Percentiles rank a stretch among this genome's conserved stretches.
phyloP scores from a whole-genome alignment of 2,329 filamentous ascomycete species.

The Colletotrichum endophyticum region DNA sequence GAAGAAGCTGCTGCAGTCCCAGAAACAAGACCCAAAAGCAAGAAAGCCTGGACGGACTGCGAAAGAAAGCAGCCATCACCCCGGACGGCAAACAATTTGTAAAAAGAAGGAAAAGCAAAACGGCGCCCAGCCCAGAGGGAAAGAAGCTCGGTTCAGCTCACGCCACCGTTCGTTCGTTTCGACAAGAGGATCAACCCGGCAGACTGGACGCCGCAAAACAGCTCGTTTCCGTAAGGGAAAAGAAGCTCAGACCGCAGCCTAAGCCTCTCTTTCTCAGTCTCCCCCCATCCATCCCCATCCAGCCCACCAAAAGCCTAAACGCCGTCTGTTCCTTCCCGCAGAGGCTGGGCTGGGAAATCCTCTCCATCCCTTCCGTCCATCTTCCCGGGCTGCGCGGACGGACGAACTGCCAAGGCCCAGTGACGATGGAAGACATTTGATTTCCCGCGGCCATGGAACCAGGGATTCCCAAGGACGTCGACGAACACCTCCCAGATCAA shows the following conservation, averaged over 20 bases:
- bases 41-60: background rate
- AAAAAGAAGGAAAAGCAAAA: background rate
- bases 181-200: background rate
- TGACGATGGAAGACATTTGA: background rate
- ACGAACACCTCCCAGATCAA: background rate
- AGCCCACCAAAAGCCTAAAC: background rate
- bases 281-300: background rate
- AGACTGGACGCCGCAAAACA: background rate
- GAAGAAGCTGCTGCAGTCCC: background rate
- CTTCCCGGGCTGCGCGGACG: background rate
- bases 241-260: background rate
- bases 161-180: background rate
- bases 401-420: background rate
- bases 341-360: background rate
- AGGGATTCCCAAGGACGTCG: background rate
- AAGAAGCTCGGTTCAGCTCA: background rate
- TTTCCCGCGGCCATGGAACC: background rate
- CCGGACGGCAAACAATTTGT: background rate
- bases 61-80: background rate
- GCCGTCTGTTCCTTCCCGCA: background rate
- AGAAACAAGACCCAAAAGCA: background rate
- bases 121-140: background rate
- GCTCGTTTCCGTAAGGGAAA: background rate
- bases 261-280: background rate
- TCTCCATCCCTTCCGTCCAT: background rate